phyloP scores from a whole-genome alignment of 805 yeast genomes.

The Kodamaea laetipori region DNA sequence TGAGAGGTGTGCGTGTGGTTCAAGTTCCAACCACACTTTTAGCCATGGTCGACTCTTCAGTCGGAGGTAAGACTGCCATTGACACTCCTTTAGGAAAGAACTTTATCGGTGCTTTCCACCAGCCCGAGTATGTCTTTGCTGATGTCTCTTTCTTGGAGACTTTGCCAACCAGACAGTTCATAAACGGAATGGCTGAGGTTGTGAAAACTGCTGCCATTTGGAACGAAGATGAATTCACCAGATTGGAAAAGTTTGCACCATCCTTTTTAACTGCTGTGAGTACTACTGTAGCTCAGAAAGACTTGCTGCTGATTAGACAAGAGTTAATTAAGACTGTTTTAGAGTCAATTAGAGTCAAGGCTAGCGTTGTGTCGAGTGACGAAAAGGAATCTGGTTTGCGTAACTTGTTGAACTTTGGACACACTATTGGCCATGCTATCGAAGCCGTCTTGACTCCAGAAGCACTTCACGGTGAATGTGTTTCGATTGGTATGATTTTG shows the following conservation, averaged over 20 bases:
- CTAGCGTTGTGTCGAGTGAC: conserved; percentile 89
- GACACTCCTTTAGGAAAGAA: conserved; percentile 96
- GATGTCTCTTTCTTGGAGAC: conserved; percentile 87
- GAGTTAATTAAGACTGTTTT: conserved; percentile 77
- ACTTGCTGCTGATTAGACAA: conserved; percentile 67
- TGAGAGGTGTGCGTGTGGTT: conserved; percentile 94
- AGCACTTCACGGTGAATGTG: conserved; percentile 97
- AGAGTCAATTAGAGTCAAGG: conserved; percentile 88
- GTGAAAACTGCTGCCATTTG: conserved; percentile 98
- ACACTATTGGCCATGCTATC: conserved; percentile 95
- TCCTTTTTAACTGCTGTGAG: conserved; percentile 66
- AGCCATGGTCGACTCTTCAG: conserved; percentile 97
- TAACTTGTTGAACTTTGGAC: conserved; percentile 92
- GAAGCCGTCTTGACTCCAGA: conserved; percentile 98
- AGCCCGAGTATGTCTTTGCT: conserved; percentile 83
- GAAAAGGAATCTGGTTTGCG: conserved; percentile 95
- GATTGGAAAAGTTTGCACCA: conserved; percentile 78
- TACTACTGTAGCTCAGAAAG: conserved; percentile 24
- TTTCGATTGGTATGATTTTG: conserved; percentile 91
- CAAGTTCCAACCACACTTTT: conserved; percentile 93
- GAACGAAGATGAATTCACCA: conserved; percentile 84
- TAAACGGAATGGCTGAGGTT: conserved; percentile 98
- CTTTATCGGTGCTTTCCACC: conserved; percentile 97
- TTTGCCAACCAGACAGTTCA: conserved; percentile 88
- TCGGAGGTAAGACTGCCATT: conserved; percentile 98